Evolutionary conservation across 805 yeast genomes (phyloP).

Genomic region (Candida sphagnicola): DNA sequence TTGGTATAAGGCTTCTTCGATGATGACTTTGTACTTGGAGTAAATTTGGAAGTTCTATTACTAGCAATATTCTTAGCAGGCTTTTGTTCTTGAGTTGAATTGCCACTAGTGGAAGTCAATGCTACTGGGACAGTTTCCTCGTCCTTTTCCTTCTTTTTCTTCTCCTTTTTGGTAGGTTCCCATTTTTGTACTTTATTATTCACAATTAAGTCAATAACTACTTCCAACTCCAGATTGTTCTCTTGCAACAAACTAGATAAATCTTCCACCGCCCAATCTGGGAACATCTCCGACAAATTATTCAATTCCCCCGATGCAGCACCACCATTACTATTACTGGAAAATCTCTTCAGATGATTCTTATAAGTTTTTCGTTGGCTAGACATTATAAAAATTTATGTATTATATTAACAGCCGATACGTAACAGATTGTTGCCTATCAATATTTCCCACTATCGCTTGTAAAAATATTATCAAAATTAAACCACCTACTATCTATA

Average conservation of each 20-base stretch:
- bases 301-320: conserved; percentile 26
- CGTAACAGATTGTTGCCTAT: not conserved
- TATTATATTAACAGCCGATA: conserved; percentile 2
- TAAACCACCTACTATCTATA: not conserved
- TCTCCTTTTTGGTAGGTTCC: conserved; percentile 87
- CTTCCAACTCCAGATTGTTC: conserved; percentile 66
- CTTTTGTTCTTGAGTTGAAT: conserved; percentile 16
- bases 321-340: conserved; percentile 10
- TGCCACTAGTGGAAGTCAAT: conserved; percentile 21
- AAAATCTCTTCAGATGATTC: conserved; percentile 45
- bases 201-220: conserved; percentile 81
- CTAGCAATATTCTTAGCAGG: conserved; percentile 21
- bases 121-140: conserved; percentile 11
- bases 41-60: conserved; percentile 6
- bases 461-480: not conserved
- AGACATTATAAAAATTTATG: conserved; percentile 12
- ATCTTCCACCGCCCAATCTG: conserved; percentile 91
- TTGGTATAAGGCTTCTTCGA: conserved; percentile 1
- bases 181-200: conserved; percentile 88
- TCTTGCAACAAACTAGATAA: conserved; percentile 72
- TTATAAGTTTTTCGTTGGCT: conserved; percentile 39
- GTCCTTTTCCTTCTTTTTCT: conserved; percentile 34
- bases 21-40: not conserved
- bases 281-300: conserved; percentile 82
- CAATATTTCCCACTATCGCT: not conserved